phyloP scores from a whole-genome alignment of 1,139 yeast species.

The Meyerozyma carpophila region DNA sequence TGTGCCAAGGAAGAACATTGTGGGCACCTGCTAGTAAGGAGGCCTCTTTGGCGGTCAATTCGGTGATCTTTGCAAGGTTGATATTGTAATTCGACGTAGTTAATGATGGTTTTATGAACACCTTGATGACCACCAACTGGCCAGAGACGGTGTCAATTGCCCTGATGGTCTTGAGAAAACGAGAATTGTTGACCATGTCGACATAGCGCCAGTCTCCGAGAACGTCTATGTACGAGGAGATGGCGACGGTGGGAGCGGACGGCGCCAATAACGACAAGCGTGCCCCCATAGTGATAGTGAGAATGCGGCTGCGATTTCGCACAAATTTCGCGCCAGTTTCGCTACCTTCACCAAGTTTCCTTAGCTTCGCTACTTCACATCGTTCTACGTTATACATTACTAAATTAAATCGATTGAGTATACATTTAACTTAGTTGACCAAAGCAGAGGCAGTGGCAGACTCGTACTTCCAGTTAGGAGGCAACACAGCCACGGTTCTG shows the following conservation, averaged over 20 bases:
- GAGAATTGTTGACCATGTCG: conserved; percentile 64
- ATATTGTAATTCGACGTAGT: conserved; percentile 21
- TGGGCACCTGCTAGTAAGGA: conserved; percentile 45
- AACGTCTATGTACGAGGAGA: conserved; percentile 83
- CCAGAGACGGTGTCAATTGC: conserved; percentile 65
- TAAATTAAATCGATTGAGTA: conserved; percentile 1
- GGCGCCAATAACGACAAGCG: conserved; percentile 83
- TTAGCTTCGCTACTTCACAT: background rate
- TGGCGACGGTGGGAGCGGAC: conserved; percentile 85
- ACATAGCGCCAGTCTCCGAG: conserved; percentile 70
- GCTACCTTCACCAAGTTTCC: too few relatives aligned
- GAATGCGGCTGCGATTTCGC: background rate
- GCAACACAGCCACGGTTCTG: conserved; percentile 98
- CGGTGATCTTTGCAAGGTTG: conserved; percentile 28
- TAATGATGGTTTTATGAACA: conserved; percentile 71
- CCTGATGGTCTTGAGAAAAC: conserved; percentile 81
- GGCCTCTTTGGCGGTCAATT: conserved; percentile 30
- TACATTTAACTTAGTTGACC: conserved; percentile 66
- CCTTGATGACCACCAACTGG: conserved; percentile 62
- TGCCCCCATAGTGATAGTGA: conserved; percentile 62
- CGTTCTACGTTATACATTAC: background rate
- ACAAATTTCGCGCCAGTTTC: too few relatives aligned
- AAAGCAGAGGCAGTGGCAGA: conserved; percentile 99
- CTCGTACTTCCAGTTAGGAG: conserved; percentile 99
- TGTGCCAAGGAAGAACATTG: conserved; percentile 66